Percentiles rank a stretch among this genome's conserved stretches.
Conservation (phyloP, 2,329 filamentous ascomycete genomes). For the Xylariaceae sp. region DNA sequence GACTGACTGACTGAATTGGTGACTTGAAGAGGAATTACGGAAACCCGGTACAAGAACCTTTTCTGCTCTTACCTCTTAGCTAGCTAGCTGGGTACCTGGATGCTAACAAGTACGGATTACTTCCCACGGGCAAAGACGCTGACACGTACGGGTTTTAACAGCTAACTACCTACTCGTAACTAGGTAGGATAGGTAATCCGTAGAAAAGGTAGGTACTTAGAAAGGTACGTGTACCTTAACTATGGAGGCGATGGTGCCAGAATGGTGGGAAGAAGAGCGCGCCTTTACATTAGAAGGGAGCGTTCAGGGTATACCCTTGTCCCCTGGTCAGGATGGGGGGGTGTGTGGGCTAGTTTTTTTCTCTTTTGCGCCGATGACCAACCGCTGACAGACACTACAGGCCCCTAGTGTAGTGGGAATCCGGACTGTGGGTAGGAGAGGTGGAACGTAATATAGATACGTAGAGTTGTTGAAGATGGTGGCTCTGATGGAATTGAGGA, state of each 20-base stretch:
- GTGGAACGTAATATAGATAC: too few species aligned
- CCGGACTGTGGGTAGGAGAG: background rate
- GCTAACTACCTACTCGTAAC: too few species aligned
- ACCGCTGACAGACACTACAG: background rate
- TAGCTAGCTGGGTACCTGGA: too few species aligned
- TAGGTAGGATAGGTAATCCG: too few species aligned
- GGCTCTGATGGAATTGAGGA: too few species aligned
- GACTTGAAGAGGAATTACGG: constrained; percentile 9
- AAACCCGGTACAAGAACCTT: constrained; percentile 13
- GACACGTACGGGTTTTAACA: too few species aligned
- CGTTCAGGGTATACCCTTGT: constrained; percentile 28
- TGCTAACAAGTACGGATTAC: too few species aligned
- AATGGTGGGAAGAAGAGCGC: constrained; percentile 29
- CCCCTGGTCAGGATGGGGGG: constrained; percentile 28
- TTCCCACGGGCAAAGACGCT: too few species aligned
- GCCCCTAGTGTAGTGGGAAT: background rate
- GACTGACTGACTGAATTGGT: too few species aligned
- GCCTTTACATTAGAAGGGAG: constrained; percentile 15
- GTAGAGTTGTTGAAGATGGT: too few species aligned
- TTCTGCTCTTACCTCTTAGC: background rate
- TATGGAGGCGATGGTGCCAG: constrained; percentile 23
- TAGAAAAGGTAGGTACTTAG: constrained; percentile 1
- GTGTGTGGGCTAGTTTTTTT: constrained; percentile 29
- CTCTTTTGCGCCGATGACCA: background rate
- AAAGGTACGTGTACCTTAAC: constrained; percentile 17